Percentiles rank a stretch among this genome's conserved stretches.
phyloP scores from a whole-genome alignment of 805 yeast species.

The Saccharomyces mikatae region DNA sequence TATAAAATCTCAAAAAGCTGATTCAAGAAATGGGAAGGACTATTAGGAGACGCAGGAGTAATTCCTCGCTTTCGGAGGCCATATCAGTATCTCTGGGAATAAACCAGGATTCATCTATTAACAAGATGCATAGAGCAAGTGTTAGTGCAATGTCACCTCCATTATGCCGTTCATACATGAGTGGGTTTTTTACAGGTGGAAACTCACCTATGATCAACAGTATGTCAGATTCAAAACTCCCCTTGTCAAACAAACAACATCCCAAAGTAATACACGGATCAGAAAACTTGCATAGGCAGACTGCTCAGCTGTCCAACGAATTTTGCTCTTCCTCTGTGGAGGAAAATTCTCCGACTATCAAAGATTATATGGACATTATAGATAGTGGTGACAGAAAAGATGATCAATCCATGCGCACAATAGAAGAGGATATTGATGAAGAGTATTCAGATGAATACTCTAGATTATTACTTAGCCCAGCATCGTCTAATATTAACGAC shows the following conservation, averaged over 20 bases:
- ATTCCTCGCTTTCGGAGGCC: conserved; percentile 20
- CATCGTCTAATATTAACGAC: conserved; percentile 5
- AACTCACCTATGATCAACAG: not conserved
- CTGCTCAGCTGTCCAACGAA: conserved; percentile 28
- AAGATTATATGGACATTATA: conserved; percentile 8
- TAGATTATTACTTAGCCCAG: conserved; percentile 11
- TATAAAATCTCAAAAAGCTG: not conserved
- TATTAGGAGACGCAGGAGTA: not conserved
- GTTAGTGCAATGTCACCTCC: not conserved
- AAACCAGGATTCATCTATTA: conserved; percentile 9
- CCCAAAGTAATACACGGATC: conserved; percentile 21
- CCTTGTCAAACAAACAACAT: conserved; percentile 1
- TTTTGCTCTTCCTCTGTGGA: conserved; percentile 16
- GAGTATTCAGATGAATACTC: conserved; percentile 4
- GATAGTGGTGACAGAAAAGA: conserved; percentile 5
- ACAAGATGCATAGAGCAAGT: not conserved
- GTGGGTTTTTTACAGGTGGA: conserved; percentile 8
- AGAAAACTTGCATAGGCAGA: conserved; percentile 24
- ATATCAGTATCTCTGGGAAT: conserved; percentile 27
- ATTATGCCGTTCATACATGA: conserved; percentile 27
- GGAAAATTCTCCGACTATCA: conserved; percentile 11
- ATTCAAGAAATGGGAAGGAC: not conserved
- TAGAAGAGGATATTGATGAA: conserved; percentile 1
- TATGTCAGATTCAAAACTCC: not conserved
- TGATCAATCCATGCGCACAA: not conserved